Conservation (phyloP, 2,329 filamentous ascomycete genomes). For the Ophiocordyceps australis region DNA sequence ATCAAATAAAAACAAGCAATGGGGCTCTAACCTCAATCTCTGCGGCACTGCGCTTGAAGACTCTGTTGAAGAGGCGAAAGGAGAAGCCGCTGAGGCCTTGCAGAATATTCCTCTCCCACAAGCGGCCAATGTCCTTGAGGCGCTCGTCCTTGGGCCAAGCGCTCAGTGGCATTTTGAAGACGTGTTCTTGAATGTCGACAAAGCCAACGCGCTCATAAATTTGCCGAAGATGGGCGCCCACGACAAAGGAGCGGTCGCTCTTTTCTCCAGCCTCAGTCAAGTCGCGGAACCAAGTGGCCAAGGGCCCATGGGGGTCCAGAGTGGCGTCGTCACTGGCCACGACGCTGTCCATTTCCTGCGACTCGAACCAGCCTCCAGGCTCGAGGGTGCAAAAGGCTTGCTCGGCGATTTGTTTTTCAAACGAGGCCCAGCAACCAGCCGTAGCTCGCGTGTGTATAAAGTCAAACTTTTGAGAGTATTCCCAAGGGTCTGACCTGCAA, state of each 20-base stretch:
- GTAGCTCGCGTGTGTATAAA: conserved; percentile 34
- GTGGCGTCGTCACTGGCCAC: conserved; percentile 26
- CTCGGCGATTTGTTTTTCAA: conserved; percentile 28
- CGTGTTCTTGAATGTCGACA: conserved; percentile 29
- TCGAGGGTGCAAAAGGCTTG: conserved; percentile 28
- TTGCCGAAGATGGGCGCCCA: conserved; percentile 14
- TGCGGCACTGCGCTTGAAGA: conserved; percentile 19
- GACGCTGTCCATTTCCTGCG: conserved; percentile 24
- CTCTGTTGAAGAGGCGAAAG: conserved; percentile 20
- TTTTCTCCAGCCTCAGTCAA: conserved; percentile 17
- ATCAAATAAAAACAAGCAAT: no score
- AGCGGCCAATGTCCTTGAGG: conserved; percentile 22
- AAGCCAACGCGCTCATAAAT: conserved; percentile 31
- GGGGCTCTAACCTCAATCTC: conserved; percentile 31
- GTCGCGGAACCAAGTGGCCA: conserved; percentile 21
- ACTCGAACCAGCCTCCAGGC: conserved; percentile 36
- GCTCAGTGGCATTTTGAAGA: conserved; percentile 35
- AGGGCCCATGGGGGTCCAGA: conserved; percentile 16
- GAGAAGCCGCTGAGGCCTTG: conserved; percentile 26
- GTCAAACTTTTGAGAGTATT: conserved; percentile 33
- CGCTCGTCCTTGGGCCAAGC: conserved; percentile 29
- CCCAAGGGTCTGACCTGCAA: conserved; percentile 26
- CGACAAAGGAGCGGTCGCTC: conserved; percentile 17
- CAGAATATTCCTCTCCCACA: conserved; percentile 24
- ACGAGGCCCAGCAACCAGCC: conserved; percentile 28